A percentile compares a stretch with the other conserved stretches of the same genome.
Evolutionary conservation across 768 basidiomycete genomes (phyloP).

Genomic region (Brasilioporus rufonigricans): DNA sequence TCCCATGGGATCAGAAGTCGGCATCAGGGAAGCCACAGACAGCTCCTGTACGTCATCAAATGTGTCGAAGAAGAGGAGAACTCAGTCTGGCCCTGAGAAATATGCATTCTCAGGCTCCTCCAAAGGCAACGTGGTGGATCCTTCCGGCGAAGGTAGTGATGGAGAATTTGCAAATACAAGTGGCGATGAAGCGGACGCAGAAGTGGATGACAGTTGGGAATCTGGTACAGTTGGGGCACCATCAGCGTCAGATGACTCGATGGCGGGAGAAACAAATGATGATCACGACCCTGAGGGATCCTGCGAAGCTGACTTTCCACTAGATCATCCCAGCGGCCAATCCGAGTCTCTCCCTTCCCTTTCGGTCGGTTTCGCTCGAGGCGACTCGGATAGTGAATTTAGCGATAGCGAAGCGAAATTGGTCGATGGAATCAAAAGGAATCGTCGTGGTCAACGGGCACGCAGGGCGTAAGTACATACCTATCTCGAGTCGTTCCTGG

Average conservation of each 20-base stretch:
- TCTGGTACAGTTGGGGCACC: slow-evolving; percentile 39
- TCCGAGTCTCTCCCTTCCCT: slow-evolving; percentile 87
- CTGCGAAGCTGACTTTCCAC: slow-evolving; percentile 16
- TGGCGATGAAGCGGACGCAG: slow-evolving; percentile 3
- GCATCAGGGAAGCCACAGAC: slow-evolving; percentile 15
- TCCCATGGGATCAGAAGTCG: slow-evolving; percentile 7
- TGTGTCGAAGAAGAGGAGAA: slow-evolving; percentile 13
- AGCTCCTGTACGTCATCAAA: slow-evolving; percentile 9
- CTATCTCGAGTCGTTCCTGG: neutral
- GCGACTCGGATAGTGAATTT: slow-evolving; percentile 75
- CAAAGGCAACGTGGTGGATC: neutral
- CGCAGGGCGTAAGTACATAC: slow-evolving; percentile 75
- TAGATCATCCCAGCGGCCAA: slow-evolving; percentile 19
- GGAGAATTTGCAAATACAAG: slow-evolving; percentile 23
- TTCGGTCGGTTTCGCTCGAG: slow-evolving; percentile 79
- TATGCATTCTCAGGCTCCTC: neutral
- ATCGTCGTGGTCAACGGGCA: slow-evolving; percentile 92
- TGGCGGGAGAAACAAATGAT: slow-evolving; percentile 38
- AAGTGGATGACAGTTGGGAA: slow-evolving; percentile 36
- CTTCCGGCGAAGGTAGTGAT: slow-evolving; percentile 12
- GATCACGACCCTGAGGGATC: slow-evolving; percentile 19
- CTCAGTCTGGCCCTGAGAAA: neutral
- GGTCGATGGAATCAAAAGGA: slow-evolving; percentile 65
- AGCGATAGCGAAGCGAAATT: slow-evolving; percentile 60
- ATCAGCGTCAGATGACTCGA: slow-evolving; percentile 30